These are phyloP conservation scores for Lepiota subincarnata DNA, from an alignment of 768 basidiomycete genomes.

Conservation along the genomic window DNA sequence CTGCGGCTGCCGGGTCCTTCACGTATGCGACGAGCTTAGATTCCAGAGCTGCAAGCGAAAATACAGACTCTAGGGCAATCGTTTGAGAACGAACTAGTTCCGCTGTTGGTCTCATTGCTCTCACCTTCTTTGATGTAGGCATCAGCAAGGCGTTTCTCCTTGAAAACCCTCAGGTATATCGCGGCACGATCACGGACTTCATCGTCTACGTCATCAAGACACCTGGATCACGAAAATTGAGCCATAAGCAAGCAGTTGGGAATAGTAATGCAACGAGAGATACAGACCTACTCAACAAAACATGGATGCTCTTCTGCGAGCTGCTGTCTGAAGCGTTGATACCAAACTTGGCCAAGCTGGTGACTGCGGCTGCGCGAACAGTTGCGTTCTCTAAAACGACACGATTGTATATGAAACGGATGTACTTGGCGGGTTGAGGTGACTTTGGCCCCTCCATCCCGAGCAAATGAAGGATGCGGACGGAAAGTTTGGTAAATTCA, in stretches of 20 bases:
- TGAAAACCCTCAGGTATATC: conserved; percentile 83
- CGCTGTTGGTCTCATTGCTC: neutral
- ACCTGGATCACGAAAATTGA: conserved; percentile 41
- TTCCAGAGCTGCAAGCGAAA: conserved; percentile 87
- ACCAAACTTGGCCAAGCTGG: conserved; percentile 94
- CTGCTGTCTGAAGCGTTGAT: conserved; percentile 77
- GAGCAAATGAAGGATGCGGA: conserved; percentile 91
- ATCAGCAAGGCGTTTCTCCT: conserved; percentile 75
- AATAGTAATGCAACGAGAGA: neutral
- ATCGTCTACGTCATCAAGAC: conserved; percentile 97
- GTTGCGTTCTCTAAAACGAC: conserved; percentile 98
- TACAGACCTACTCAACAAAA: conserved; percentile 76
- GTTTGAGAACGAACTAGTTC: conserved; percentile 3
- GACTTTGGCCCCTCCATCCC: conserved; percentile 96
- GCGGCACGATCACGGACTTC: conserved; percentile 98
- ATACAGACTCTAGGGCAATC: conserved; percentile 73
- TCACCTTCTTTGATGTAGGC: conserved; percentile 90
- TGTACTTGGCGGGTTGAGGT: conserved; percentile 96
- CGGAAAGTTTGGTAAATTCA: conserved; percentile 98
- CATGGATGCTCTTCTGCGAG: conserved; percentile 81
- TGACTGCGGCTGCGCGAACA: conserved; percentile 93
- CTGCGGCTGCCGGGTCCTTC: conserved; percentile 68
- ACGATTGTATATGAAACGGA: conserved; percentile 99
- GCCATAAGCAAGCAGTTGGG: conserved; percentile 7
- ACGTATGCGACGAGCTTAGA: conserved; percentile 92